Evolutionary conservation across 1,284 basidiomycete species (phyloP).

Genomic region (Cystobasidiaceae sp.): DNA sequence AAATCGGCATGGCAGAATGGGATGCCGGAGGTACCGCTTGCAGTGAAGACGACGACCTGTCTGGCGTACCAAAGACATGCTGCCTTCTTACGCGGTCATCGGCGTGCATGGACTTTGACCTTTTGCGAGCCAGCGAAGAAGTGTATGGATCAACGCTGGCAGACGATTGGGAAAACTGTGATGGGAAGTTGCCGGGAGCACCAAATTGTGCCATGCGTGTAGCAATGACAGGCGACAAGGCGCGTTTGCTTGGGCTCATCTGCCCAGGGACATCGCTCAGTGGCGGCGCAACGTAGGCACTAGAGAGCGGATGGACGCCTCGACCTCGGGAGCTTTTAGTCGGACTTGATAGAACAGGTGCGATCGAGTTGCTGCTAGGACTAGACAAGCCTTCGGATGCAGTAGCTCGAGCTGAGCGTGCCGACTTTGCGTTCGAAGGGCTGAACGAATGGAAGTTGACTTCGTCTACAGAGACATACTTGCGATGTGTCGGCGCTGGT

Average conservation of each 20-base stretch:
- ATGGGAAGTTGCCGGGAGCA: background rate
- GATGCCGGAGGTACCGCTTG: background rate
- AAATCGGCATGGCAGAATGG: background rate
- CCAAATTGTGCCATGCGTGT: slow-evolving; percentile 1
- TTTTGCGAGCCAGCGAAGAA: background rate
- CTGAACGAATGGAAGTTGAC: background rate
- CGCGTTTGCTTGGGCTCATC: slow-evolving; percentile 2
- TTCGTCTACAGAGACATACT: background rate
- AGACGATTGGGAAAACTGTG: too few relatives aligned
- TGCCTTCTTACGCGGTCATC: too few relatives aligned
- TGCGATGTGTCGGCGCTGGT: background rate
- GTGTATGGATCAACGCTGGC: background rate
- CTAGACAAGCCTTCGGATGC: background rate
- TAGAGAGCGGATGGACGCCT: slow-evolving; percentile 5
- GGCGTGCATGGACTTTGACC: slow-evolving; percentile 3
- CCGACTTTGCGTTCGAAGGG: too few relatives aligned
- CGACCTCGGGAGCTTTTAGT: background rate
- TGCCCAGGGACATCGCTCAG: background rate
- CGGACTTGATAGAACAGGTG: background rate
- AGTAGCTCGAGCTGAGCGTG: background rate
- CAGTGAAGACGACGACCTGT: too few relatives aligned
- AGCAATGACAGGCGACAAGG: slow-evolving; percentile 9
- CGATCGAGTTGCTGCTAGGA: background rate
- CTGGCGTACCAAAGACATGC: too few relatives aligned
- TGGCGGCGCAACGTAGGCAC: background rate